Conservation (phyloP, 2,329 filamentous ascomycete species). For the Trichoderma sp. region DNA sequence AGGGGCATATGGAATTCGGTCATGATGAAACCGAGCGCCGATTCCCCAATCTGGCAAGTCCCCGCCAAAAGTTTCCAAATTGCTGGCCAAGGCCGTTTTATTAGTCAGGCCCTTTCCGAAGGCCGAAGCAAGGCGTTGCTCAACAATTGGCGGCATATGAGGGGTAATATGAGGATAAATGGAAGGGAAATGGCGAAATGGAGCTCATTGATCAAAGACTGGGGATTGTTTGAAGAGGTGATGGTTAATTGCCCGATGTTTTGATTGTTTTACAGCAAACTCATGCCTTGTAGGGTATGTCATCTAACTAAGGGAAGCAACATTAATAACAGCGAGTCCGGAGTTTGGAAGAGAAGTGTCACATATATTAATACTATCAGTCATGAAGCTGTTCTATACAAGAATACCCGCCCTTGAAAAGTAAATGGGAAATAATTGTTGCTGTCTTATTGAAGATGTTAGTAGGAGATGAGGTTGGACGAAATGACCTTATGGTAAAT, state of each 20-base stretch:
- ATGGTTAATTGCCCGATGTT: not conserved
- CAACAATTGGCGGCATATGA: not conserved
- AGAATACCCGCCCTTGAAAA: not conserved
- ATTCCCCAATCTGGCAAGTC: not conserved
- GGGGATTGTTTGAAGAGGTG: not conserved
- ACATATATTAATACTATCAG: not conserved
- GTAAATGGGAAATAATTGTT: not conserved
- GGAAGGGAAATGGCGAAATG: not conserved
- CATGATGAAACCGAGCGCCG: not conserved
- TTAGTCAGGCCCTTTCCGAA: not conserved
- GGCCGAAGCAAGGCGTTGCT: not conserved
- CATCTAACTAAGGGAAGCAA: not conserved
- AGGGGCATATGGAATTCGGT: not conserved
- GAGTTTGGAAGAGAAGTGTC: not conserved
- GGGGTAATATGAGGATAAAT: not conserved
- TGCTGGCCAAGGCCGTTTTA: not conserved
- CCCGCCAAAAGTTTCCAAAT: not conserved
- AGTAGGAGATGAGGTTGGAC: not conserved
- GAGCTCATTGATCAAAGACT: not conserved
- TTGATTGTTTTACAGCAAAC: not conserved
- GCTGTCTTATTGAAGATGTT: not conserved
- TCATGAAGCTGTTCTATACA: not conserved
- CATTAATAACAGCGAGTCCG: not conserved
- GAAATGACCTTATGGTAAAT: not conserved
- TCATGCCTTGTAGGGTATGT: not conserved